Conservation (phyloP, 2,329 filamentous ascomycete species). For the Penicillium corylophilum region DNA sequence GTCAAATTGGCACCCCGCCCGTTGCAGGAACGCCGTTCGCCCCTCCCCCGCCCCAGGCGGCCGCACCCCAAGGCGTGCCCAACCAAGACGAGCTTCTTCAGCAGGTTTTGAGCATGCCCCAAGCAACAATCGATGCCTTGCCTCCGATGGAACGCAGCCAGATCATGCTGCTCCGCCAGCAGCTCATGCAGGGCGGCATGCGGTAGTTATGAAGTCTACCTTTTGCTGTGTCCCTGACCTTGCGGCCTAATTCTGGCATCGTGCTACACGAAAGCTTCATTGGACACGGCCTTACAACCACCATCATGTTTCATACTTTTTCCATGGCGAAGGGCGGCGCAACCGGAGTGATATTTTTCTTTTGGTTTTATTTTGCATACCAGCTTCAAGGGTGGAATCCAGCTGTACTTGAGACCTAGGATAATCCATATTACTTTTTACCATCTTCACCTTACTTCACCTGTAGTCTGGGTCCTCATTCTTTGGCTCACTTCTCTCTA, state of each 20-base stretch:
- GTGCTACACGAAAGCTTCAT: neutral
- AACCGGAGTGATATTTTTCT: constrained; percentile 5
- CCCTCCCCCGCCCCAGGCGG: constrained; percentile 46
- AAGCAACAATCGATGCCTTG: constrained; percentile 75
- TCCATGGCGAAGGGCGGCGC: constrained; percentile 17
- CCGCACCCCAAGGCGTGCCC: constrained; percentile 47
- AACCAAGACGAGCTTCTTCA: constrained; percentile 73
- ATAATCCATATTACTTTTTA: neutral
- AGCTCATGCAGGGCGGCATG: constrained; percentile 51
- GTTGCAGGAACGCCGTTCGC: constrained; percentile 43
- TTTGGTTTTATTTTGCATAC: constrained; percentile 15
- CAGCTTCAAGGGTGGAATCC: neutral
- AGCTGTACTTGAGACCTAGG: constrained; percentile 1
- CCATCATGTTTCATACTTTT: neutral
- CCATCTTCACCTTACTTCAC: neutral
- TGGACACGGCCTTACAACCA: neutral
- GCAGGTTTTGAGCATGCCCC: constrained; percentile 77
- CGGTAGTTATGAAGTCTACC: constrained; percentile 21
- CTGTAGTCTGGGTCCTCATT: neutral
- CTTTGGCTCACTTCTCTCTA: too few relatives aligned
- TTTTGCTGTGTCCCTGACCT: neutral
- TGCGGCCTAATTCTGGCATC: neutral
- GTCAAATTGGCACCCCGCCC: constrained; percentile 55
- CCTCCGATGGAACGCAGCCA: constrained; percentile 74
- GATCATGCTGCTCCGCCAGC: constrained; percentile 72